Base-by-base conservation (phyloP, 768 basidiomycete species). In the Amanita inopinata region DNA sequence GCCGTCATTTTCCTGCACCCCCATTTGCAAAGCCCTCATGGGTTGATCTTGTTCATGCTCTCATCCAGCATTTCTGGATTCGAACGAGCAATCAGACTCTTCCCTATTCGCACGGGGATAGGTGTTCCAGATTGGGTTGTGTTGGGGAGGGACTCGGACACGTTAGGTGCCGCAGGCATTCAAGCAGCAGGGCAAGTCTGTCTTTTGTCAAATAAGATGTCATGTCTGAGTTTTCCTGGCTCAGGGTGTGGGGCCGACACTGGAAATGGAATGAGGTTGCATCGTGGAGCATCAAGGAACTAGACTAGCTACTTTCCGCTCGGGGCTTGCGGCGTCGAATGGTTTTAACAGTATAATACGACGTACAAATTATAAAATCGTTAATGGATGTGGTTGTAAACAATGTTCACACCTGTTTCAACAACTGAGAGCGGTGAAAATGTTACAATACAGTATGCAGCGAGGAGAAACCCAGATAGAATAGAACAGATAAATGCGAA, bases 381-480 rank as follows among this genome's bases (percentile, higher is more conserved):
- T 42, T 31, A 33, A 42, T 42, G 33, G 41, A 34, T 24, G 22
- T 25, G 14, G 41, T 32, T 14, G 27, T 33, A 33, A 44, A 37
- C 9, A 42, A n/a, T 30, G 43, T 44, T 44, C 43, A 44, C 34
- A 44, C 25, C 35, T 44, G 33, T 67, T 73, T 73, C 67, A 73
- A 74, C 72, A 73, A 64, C 69, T 68, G 67, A 71, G 69, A 58
- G 63, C 55, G 62, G 64, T 61, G 57, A 67, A 65, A 64, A 64
- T 82, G 77, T 70, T 86, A 87, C 83, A 86, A 80, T 86, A 87
- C 84, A 86, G 72, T 83, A 78, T 74, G 74, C 72, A 70, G 67
- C 67, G 63, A 69, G 65, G 59, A 62, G 57, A 70, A 70, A 69
- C 73, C 78, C 72, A 71, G 69, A 71, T 73, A 70, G 64, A 65